phyloP scores from a whole-genome alignment of 495 filamentous ascomycete species.

The Hyaloscypha variabilis region DNA sequence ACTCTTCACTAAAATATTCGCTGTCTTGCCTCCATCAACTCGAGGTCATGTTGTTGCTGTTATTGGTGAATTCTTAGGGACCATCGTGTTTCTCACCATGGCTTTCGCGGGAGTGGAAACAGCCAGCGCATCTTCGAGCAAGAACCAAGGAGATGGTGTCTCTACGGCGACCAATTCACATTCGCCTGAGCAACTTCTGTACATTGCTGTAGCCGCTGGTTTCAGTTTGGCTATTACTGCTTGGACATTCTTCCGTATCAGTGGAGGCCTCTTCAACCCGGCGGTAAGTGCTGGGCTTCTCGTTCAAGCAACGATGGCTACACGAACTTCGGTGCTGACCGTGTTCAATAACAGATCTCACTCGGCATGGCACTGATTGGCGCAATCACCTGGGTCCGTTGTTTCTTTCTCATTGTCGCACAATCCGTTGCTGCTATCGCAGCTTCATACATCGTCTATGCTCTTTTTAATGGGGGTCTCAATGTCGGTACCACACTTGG shows the following conservation, averaged over 20 bases:
- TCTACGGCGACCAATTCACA: conserved; percentile 14
- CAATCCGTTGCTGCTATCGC: conserved; percentile 61
- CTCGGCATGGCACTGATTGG: conserved; percentile 60
- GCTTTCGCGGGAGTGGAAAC: conserved; percentile 42
- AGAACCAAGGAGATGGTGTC: conserved; percentile 14
- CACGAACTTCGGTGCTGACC: neutral
- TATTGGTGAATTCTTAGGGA: conserved; percentile 29
- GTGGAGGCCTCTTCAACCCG: conserved; percentile 67
- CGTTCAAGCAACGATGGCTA: conserved; percentile 16
- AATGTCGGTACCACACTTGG: conserved; percentile 46
- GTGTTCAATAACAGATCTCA: conserved; percentile 41
- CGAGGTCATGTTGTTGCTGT: conserved; percentile 27
- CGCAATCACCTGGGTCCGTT: conserved; percentile 52
- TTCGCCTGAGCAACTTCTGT: conserved; percentile 52
- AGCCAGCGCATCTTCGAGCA: conserved; percentile 45
- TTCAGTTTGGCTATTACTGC: conserved; percentile 64
- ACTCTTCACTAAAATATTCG: conserved; percentile 20
- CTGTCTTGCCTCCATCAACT: conserved; percentile 6
- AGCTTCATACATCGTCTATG: conserved; percentile 53
- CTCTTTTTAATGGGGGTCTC: conserved; percentile 53
- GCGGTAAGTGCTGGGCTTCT: conserved; percentile 45
- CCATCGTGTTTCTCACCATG: conserved; percentile 22
- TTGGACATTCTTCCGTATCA: conserved; percentile 69
- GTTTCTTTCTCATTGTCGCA: conserved; percentile 49
- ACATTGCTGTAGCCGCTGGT: conserved; percentile 61